phyloP scores from a whole-genome alignment of 2,329 filamentous ascomycete species.

The Pseudopyricularia javanii region DNA sequence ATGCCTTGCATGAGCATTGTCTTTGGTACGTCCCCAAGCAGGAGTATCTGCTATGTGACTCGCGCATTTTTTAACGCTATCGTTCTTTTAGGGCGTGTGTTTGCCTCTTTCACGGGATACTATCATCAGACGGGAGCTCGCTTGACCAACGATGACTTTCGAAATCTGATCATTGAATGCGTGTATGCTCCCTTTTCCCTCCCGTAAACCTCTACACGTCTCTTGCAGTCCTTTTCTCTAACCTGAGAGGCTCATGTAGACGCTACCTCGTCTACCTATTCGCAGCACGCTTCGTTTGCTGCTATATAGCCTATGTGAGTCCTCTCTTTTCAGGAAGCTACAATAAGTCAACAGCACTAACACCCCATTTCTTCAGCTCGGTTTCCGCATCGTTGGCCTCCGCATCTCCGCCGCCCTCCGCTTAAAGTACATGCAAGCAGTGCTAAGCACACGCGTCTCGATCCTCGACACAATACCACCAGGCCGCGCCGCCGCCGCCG shows the following conservation, averaged over 20 bases:
- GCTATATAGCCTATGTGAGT: slow-evolving; percentile 31
- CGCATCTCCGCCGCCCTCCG: slow-evolving; percentile 47
- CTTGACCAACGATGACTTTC: slow-evolving; percentile 15
- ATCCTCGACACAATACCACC: slow-evolving; percentile 52
- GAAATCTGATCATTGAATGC: slow-evolving; percentile 14
- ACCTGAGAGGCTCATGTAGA: too few relatives aligned
- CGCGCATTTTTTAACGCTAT: too few relatives aligned
- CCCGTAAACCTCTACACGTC: neutral
- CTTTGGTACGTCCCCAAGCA: slow-evolving; percentile 40
- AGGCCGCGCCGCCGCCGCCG: slow-evolving; percentile 46
- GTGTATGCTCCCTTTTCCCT: slow-evolving; percentile 11
- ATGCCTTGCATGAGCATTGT: slow-evolving; percentile 49
- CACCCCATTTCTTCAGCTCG: slow-evolving; percentile 19
- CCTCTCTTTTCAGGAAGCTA: neutral
- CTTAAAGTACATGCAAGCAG: slow-evolving; percentile 47
- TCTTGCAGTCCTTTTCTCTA: neutral
- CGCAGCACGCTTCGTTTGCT: slow-evolving; percentile 47
- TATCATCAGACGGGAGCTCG: slow-evolving; percentile 11
- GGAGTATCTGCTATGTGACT: slow-evolving; percentile 17
- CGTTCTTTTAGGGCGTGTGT: slow-evolving; percentile 16
- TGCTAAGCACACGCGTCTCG: slow-evolving; percentile 53
- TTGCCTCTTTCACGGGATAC: slow-evolving; percentile 18
- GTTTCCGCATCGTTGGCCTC: slow-evolving; percentile 47
- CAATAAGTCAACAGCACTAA: slow-evolving; percentile 5
- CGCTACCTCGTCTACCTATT: slow-evolving; percentile 63